These are phyloP conservation scores for Lathyrus tuberosus DNA, from an alignment of 306 rosid species.

Conservation along the genomic window DNA sequence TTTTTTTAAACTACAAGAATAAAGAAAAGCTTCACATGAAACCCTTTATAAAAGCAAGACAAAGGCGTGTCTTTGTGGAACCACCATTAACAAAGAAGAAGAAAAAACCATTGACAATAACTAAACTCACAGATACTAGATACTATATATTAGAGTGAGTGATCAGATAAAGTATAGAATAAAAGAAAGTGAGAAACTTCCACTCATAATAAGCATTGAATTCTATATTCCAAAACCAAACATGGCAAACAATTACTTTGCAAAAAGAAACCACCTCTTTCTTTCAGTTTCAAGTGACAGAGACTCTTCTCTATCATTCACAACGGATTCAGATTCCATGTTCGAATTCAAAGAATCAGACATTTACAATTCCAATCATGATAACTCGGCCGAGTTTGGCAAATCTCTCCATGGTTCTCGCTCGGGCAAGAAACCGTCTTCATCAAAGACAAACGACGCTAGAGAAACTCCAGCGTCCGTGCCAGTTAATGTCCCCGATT, in stretches of 20 bases:
- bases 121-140: background rate
- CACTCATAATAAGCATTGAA: background rate
- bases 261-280: slow-evolving; percentile 2
- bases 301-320: background rate
- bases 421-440: background rate
- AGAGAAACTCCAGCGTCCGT: background rate
- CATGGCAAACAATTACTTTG: background rate
- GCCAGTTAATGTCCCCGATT: background rate
- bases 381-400: background rate
- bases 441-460: background rate
- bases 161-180: background rate
- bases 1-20: background rate
- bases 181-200: no score
- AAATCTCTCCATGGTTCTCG: background rate
- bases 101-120: background rate
- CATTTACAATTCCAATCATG: background rate
- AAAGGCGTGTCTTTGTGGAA: background rate
- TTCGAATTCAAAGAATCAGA: background rate
- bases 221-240: background rate
- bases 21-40: background rate
- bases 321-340: background rate
- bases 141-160: background rate
- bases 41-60: slow-evolving; percentile 8
- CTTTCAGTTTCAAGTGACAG: background rate
- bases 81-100: background rate